Percentiles rank a stretch among this genome's conserved stretches.
These are phyloP conservation scores for Candida sithepensis DNA, from an alignment of 805 yeast species.

Conservation along the genomic window DNA sequence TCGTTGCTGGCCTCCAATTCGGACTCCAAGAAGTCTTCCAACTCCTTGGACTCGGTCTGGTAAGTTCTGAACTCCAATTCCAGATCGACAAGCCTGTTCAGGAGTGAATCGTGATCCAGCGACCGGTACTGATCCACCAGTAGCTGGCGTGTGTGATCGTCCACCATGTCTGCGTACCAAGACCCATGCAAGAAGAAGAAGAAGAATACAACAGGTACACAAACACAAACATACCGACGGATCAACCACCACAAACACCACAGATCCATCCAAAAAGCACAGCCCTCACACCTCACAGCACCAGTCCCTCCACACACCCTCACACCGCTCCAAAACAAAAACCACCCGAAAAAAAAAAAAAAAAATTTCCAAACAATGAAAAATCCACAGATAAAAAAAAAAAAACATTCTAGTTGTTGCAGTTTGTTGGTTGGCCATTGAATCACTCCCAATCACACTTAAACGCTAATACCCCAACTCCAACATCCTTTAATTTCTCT, in stretches of 20 bases:
- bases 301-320: neutral
- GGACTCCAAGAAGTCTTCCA: constrained; percentile 24
- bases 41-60: constrained; percentile 21
- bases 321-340: neutral
- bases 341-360: neutral
- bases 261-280: no score
- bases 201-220: neutral
- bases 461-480: neutral
- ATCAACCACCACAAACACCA: no score
- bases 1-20: constrained; percentile 10
- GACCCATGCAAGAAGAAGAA: no score
- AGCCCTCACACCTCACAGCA: neutral
- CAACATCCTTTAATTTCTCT: no score
- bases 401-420: no score
- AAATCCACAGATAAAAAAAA: neutral
- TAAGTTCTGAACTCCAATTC: constrained; percentile 21
- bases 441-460: neutral
- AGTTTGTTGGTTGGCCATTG: neutral
- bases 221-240: neutral
- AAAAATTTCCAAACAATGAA: constrained; percentile 1
- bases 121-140: neutral
- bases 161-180: neutral
- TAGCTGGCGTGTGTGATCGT: neutral
- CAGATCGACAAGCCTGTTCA: constrained; percentile 13
- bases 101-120: constrained; percentile 10